These are phyloP conservation scores for Brachypodium distachyon DNA, from an alignment of 202 grass and related monocot species.

Conservation along the genomic window DNA sequence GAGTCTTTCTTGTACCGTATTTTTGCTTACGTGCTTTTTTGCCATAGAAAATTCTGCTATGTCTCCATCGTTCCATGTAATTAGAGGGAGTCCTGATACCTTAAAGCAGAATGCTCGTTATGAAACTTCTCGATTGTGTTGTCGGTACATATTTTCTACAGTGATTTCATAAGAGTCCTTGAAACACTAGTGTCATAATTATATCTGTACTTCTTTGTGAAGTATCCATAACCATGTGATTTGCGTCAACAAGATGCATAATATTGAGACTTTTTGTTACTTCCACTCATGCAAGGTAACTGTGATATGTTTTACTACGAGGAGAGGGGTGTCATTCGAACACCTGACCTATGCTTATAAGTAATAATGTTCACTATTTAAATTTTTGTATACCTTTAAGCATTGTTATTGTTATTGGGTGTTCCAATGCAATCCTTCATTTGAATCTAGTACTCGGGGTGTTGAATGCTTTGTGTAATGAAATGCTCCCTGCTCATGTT, in stretches of 20 bases:
- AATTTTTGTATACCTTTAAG: background rate
- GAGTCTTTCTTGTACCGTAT: background rate
- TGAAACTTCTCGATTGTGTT: background rate
- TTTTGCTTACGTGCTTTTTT: slow-evolving; percentile 4
- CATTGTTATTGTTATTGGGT: background rate
- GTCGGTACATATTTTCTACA: background rate
- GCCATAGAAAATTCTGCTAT: background rate
- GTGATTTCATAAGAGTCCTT: background rate
- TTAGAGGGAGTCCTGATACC: background rate
- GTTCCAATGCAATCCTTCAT: background rate
- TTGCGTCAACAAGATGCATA: background rate
- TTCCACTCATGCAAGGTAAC: background rate
- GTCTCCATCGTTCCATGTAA: background rate
- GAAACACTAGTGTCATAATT: background rate
- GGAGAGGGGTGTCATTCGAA: background rate
- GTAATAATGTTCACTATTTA: background rate
- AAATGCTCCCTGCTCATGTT: slow-evolving; percentile 7
- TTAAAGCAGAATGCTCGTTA: background rate
- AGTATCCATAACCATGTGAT: background rate
- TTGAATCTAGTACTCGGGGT: background rate
- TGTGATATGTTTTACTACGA: background rate
- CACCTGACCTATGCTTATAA: background rate
- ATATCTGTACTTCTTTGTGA: background rate
- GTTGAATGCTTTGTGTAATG: background rate
- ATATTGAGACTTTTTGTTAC: background rate